Percentiles rank a stretch among this genome's conserved stretches.
Conservation (phyloP, 1,139 yeast genomes). For the Hemisphaericaspora xylofermentans region DNA sequence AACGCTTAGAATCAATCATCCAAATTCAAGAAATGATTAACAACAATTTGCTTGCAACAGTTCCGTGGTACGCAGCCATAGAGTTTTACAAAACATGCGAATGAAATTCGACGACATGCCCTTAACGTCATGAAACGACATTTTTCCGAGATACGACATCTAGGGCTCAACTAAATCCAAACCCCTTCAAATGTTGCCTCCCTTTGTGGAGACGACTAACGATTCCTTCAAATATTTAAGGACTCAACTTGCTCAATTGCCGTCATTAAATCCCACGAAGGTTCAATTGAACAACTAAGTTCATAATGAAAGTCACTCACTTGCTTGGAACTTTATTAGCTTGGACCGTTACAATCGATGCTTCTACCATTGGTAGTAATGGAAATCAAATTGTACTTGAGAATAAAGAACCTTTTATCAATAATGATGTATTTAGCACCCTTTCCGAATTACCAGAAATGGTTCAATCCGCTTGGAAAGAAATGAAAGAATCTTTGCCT, state of each 20-base stretch:
- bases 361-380: conserved; percentile 7
- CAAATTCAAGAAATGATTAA: too few relatives aligned
- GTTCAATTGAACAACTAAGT: background rate
- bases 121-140: too few relatives aligned
- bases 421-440: background rate
- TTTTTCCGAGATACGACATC: too few relatives aligned
- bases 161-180: too few relatives aligned
- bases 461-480: conserved; percentile 25
- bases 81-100: too few relatives aligned
- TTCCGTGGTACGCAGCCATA: too few relatives aligned
- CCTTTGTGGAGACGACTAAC: background rate
- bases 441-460: conserved; percentile 6
- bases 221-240: too few relatives aligned
- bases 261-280: background rate
- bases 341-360: conserved; percentile 6
- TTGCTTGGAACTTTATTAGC: conserved; percentile 8
- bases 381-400: conserved; percentile 11
- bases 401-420: conserved; percentile 5
- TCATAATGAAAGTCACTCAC: conserved; percentile 9
- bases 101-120: too few relatives aligned
- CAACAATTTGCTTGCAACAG: too few relatives aligned
- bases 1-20: too few relatives aligned
- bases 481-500: conserved; percentile 21
- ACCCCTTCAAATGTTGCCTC: too few relatives aligned
- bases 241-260: too few relatives aligned